These are phyloP conservation scores for Cetraspora pellucida DNA, from an alignment of 192 early-diverging fungal genomes.

Conservation along the genomic window DNA sequence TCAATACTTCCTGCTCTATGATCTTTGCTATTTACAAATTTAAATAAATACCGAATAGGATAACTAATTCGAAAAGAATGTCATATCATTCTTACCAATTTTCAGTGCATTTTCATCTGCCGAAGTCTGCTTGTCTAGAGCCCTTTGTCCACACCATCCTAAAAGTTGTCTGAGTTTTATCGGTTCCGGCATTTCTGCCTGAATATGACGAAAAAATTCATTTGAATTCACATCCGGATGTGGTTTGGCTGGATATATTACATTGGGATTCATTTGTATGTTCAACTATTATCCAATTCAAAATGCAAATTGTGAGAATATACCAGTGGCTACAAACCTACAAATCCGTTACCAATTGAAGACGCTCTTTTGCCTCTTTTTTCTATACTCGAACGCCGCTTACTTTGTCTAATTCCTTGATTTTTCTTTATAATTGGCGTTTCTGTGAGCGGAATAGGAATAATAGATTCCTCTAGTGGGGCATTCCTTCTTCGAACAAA, in stretches of 20 bases:
- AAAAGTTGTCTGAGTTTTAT: conserved; percentile 68
- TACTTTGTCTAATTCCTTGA: conserved; percentile 22
- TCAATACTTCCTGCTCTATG: conserved; percentile 47
- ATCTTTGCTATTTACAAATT: conserved; percentile 36
- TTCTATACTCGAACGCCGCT: conserved; percentile 56
- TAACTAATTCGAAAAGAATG: neutral
- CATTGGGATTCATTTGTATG: neutral
- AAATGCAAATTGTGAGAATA: neutral
- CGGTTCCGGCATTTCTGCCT: conserved; percentile 66
- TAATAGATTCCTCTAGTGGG: neutral
- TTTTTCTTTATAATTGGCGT: conserved; percentile 29
- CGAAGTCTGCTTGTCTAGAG: conserved; percentile 27
- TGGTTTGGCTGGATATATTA: conserved; percentile 49
- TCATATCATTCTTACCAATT: neutral
- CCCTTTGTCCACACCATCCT: conserved; percentile 63
- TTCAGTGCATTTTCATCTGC: conserved; percentile 9
- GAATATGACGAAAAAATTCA: conserved; percentile 70
- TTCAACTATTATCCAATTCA: neutral
- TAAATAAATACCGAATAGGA: neutral
- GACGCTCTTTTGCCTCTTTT: conserved; percentile 61
- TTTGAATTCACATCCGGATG: conserved; percentile 57
- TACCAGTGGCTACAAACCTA: conserved; percentile 8
- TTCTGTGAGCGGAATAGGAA: conserved; percentile 31
- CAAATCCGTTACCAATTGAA: conserved; percentile 58
- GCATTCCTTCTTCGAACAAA: conserved; percentile 20